phyloP scores from a whole-genome alignment of 2,329 filamentous ascomycete genomes.

The Albophoma yamanashiensis region DNA sequence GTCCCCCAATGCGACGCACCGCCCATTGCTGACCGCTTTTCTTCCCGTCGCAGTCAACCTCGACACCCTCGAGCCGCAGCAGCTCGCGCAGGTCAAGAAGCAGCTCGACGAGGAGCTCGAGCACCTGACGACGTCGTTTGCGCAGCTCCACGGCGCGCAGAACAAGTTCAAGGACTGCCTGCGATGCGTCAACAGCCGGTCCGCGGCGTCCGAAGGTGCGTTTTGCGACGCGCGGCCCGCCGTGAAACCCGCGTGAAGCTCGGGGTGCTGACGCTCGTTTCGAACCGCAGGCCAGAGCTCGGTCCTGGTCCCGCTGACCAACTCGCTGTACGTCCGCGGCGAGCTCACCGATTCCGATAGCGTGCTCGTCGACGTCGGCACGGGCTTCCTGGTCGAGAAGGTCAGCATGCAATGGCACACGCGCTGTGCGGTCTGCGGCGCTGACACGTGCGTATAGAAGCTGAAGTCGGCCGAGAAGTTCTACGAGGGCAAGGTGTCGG shows the following conservation, averaged over 20 bases:
- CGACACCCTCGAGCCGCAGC: slow-evolving; percentile 67
- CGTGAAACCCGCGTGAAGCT: background rate
- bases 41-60: slow-evolving; percentile 42
- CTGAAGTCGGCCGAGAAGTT: slow-evolving; percentile 43
- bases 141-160: slow-evolving; percentile 82
- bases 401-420: background rate
- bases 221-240: background rate
- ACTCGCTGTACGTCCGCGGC: slow-evolving; percentile 87
- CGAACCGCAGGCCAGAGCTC: slow-evolving; percentile 27
- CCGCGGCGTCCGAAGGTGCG: slow-evolving; percentile 19
- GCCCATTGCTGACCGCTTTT: background rate
- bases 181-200: slow-evolving; percentile 51
- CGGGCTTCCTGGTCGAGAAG: slow-evolving; percentile 91
- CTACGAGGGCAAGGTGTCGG: slow-evolving; percentile 45
- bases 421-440: background rate
- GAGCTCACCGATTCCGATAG: slow-evolving; percentile 62
- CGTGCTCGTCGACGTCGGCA: slow-evolving; percentile 86
- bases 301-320: slow-evolving; percentile 88
- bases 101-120: slow-evolving; percentile 94
- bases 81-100: slow-evolving; percentile 86
- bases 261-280: background rate
- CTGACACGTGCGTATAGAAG: slow-evolving; percentile 25
- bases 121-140: slow-evolving; percentile 82
- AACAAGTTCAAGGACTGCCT: slow-evolving; percentile 88
- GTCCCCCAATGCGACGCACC: background rate